These are phyloP conservation scores for Penicillium cinerascens DNA, from an alignment of 495 filamentous ascomycete species.

Conservation along the genomic window DNA sequence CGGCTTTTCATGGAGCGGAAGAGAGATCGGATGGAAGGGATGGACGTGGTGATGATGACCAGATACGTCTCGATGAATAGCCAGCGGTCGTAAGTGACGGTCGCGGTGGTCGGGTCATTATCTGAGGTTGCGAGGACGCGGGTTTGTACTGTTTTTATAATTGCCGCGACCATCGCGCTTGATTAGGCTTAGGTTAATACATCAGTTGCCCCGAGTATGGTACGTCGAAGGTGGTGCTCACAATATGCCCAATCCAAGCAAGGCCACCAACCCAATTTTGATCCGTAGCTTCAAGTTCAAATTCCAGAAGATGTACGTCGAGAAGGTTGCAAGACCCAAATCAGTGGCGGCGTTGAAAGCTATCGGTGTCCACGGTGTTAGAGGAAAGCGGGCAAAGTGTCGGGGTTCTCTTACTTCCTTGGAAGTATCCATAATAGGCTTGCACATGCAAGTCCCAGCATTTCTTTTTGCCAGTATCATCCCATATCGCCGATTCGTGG, in stretches of 20 bases:
- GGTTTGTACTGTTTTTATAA: slow-evolving; percentile 29
- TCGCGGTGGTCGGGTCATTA: slow-evolving; percentile 26
- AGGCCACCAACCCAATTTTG: slow-evolving; percentile 43
- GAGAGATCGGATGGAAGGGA: slow-evolving; percentile 28
- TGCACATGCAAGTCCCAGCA: slow-evolving; percentile 35
- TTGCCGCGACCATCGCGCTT: slow-evolving; percentile 32
- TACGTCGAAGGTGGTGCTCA: slow-evolving; percentile 15
- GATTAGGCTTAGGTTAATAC: background rate
- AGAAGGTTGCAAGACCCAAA: slow-evolving; percentile 48
- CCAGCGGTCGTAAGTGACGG: slow-evolving; percentile 26
- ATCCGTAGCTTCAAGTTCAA: slow-evolving; percentile 41
- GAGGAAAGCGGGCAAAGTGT: background rate
- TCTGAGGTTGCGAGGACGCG: slow-evolving; percentile 21
- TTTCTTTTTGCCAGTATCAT: slow-evolving; percentile 23
- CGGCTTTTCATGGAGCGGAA: slow-evolving; percentile 6
- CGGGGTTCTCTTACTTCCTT: slow-evolving; percentile 29
- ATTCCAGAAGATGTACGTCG: slow-evolving; percentile 42
- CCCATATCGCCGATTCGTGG: slow-evolving; percentile 38
- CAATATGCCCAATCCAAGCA: slow-evolving; percentile 47
- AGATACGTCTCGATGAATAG: slow-evolving; percentile 30
- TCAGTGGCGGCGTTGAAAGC: slow-evolving; percentile 46
- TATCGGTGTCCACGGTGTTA: background rate
- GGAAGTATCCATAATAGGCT: slow-evolving; percentile 39
- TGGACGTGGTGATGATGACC: slow-evolving; percentile 32
- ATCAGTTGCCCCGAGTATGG: background rate